Conservation (phyloP, 192 early-diverging fungal genomes). For the Allomyces arbusculus region DNA sequence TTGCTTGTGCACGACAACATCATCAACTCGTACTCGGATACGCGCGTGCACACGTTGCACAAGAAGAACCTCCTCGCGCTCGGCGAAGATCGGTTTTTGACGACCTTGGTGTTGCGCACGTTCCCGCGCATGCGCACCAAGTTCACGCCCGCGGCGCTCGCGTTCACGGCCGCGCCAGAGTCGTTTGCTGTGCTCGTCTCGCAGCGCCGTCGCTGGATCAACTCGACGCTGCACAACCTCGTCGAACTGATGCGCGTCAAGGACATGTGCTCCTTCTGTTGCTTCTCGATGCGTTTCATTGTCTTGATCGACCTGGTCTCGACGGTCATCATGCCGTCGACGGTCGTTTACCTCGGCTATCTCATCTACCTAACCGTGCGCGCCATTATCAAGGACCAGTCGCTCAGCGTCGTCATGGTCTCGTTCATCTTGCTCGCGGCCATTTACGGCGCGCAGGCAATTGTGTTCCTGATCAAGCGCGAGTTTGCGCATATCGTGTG, state of each 20-base stretch:
- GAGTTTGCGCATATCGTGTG: constrained; percentile 84
- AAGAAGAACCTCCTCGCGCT: constrained; percentile 95
- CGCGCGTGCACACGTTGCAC: constrained; percentile 88
- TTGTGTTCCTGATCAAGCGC: constrained; percentile 63
- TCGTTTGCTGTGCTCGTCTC: constrained; percentile 80
- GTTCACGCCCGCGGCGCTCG: constrained; percentile 80
- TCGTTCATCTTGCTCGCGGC: constrained; percentile 67
- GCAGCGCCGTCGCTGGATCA: constrained; percentile 99
- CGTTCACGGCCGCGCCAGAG: constrained; percentile 85
- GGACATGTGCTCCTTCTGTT: constrained; percentile 89
- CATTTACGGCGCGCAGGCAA: constrained; percentile 72
- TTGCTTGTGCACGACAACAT: constrained; percentile 72
- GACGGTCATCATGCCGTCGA: constrained; percentile 81
- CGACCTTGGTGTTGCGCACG: constrained; percentile 79
- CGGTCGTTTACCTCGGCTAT: constrained; percentile 71
- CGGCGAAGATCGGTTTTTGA: constrained; percentile 96
- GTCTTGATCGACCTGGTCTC: constrained; percentile 86
- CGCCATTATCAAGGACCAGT: constrained; percentile 45
- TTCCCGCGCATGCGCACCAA: constrained; percentile 91
- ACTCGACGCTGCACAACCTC: constrained; percentile 97
- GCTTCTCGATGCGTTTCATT: constrained; percentile 93
- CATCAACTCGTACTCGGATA: constrained; percentile 83
- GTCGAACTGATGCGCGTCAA: constrained; percentile 81
- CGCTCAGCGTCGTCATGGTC: constrained; percentile 57
- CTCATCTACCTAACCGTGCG: constrained; percentile 45